These are phyloP conservation scores for Coemansia biformis DNA, from an alignment of 192 early-diverging fungal genomes.

Conservation along the genomic window DNA sequence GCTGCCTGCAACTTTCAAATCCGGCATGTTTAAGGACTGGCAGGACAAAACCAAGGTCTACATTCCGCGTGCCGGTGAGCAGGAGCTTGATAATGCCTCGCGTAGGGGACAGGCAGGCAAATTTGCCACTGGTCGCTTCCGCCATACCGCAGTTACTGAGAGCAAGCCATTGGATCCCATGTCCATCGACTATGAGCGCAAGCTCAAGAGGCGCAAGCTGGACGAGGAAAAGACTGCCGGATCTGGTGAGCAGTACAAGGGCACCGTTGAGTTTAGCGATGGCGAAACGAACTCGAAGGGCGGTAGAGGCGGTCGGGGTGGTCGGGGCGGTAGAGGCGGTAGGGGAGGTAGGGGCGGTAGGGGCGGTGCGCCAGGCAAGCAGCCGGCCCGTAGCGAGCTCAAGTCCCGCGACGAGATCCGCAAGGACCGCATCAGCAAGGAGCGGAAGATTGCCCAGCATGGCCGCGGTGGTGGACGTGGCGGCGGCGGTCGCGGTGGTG, in stretches of 20 bases:
- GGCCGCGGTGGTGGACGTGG: constrained; percentile 17
- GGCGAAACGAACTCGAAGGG: constrained; percentile 8
- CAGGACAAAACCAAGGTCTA: constrained; percentile 76
- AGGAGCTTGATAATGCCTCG: constrained; percentile 57
- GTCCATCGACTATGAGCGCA: constrained; percentile 59
- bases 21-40: constrained; percentile 86
- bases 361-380: constrained; percentile 12
- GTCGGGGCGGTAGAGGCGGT: constrained; percentile 34
- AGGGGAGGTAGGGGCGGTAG: constrained; percentile 17
- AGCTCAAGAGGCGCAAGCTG: constrained; percentile 55
- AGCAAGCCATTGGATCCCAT: constrained; percentile 69
- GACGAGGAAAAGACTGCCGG: constrained; percentile 27
- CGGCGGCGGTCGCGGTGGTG: no score
- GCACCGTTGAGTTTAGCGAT: constrained; percentile 43
- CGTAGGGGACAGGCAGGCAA: constrained; percentile 37
- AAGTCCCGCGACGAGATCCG: constrained; percentile 74
- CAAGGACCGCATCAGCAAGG: constrained; percentile 64
- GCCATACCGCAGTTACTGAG: constrained; percentile 69
- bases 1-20: constrained; percentile 83
- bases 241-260: constrained; percentile 34
- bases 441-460: constrained; percentile 67
- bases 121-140: constrained; percentile 58
- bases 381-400: constrained; percentile 63
- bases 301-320: constrained; percentile 8
- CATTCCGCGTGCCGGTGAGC: constrained; percentile 81